Percentiles rank a stretch among this genome's conserved stretches.
Conservation (phyloP, 208 protist species). For the Trichomonas tenax region DNA sequence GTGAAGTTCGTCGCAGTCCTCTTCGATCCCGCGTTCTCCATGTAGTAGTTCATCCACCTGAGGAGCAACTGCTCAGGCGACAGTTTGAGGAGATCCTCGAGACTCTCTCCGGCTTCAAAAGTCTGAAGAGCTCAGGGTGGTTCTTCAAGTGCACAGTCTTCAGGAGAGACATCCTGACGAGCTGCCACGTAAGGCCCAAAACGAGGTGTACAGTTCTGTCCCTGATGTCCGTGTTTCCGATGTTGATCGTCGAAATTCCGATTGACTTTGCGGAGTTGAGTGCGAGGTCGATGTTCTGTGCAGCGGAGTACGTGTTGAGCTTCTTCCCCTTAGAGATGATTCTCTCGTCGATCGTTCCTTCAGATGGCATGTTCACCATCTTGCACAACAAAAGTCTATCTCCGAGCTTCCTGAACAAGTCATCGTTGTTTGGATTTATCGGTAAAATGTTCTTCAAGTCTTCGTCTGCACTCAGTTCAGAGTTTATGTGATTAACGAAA, state of each 20-base stretch:
- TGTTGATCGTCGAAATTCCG: constrained; percentile 33
- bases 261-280: constrained; percentile 42
- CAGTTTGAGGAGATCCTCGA: constrained; percentile 45
- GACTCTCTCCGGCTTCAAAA: constrained; percentile 45
- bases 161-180: constrained; percentile 37
- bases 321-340: constrained; percentile 27
- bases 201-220: constrained; percentile 33
- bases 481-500: constrained; percentile 37
- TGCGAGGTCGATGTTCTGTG: constrained; percentile 36
- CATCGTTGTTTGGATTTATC: constrained; percentile 21
- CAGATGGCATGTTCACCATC: constrained; percentile 34
- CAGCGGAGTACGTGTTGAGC: constrained; percentile 33
- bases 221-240: constrained; percentile 36
- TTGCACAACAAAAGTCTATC: constrained; percentile 39
- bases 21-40: constrained; percentile 38
- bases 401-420: constrained; percentile 21
- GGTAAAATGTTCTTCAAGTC: constrained; percentile 26
- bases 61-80: constrained; percentile 47
- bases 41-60: constrained; percentile 52
- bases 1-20: constrained; percentile 42
- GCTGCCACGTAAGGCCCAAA: constrained; percentile 44
- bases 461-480: constrained; percentile 24
- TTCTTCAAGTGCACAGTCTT: constrained; percentile 36
- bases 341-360: constrained; percentile 38
- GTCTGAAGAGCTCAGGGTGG: constrained; percentile 46